These are phyloP conservation scores for Pestalotiopsis sp. DNA, from an alignment of 2,329 filamentous ascomycete species.

Conservation along the genomic window DNA sequence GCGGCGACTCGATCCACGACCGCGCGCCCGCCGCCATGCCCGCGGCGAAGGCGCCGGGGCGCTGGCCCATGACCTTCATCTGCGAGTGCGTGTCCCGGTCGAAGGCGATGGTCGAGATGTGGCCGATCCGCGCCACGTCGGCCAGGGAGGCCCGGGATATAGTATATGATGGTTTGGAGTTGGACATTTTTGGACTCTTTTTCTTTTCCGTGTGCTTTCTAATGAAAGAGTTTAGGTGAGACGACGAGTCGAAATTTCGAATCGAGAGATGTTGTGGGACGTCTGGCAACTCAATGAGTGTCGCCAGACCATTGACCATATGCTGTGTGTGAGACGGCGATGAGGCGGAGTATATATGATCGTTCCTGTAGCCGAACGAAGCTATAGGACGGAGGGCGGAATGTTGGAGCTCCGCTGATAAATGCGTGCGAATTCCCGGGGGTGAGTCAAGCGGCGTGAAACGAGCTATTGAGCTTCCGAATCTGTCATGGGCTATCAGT, in stretches of 20 bases:
- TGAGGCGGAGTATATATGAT: neutral
- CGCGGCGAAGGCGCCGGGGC: slow-evolving; percentile 26
- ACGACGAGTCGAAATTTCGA: no score
- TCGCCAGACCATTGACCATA: neutral
- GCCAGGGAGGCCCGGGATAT: slow-evolving; percentile 21
- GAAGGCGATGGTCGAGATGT: slow-evolving; percentile 32
- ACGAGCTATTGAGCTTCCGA: neutral
- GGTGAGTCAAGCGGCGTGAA: neutral
- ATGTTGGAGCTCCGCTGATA: neutral
- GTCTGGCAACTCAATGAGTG: neutral
- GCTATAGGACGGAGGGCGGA: neutral
- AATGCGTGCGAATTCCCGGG: neutral
- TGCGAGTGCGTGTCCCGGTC: slow-evolving; percentile 30
- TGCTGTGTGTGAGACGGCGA: neutral
- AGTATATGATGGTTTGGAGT: slow-evolving; percentile 14
- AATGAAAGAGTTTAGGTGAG: no score
- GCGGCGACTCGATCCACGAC: slow-evolving; percentile 23
- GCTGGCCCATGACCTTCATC: slow-evolving; percentile 32
- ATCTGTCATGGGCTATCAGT: neutral
- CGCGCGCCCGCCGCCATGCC: slow-evolving; percentile 20
- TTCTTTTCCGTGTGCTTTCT: no score
- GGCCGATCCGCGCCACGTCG: slow-evolving; percentile 32
- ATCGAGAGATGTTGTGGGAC: neutral
- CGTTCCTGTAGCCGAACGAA: neutral
- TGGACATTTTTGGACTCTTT: neutral